A percentile compares a stretch with the other conserved stretches of the same genome.
These are phyloP conservation scores for Camptophora hylomeconis DNA, from an alignment of 2,329 filamentous ascomycete species.

Conservation along the genomic window DNA sequence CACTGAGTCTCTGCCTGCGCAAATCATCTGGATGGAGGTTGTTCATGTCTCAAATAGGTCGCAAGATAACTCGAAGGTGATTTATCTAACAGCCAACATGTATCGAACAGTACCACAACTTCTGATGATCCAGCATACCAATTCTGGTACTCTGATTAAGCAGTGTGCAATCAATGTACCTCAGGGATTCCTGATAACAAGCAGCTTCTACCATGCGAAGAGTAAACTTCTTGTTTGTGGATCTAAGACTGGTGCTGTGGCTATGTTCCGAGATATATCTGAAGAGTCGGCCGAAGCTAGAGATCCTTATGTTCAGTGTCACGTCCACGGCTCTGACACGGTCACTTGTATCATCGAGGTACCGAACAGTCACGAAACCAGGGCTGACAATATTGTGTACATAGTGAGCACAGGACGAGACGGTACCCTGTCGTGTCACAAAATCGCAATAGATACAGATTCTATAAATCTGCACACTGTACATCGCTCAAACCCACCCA, in stretches of 20 bases:
- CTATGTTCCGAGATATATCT: conserved; percentile 28
- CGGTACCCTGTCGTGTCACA: no score
- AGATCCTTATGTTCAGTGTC: conserved; percentile 10
- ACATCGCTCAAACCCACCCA: conserved; percentile 56
- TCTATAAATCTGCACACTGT: conserved; percentile 33
- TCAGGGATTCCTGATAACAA: conserved; percentile 38
- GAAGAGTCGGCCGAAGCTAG: conserved; percentile 10
- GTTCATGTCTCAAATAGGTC: no score
- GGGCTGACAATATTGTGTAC: conserved; percentile 23
- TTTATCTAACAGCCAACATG: no score
- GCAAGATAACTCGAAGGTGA: no score
- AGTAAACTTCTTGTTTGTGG: conserved; percentile 36
- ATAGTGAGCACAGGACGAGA: conserved; percentile 66
- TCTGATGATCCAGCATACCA: no score
- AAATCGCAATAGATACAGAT: conserved; percentile 18
- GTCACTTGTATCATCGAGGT: conserved; percentile 53
- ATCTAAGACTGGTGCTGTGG: conserved; percentile 42
- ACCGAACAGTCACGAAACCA: conserved; percentile 17
- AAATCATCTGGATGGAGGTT: no score
- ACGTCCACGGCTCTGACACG: conserved; percentile 43
- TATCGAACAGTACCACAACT: no score
- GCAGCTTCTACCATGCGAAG: conserved; percentile 23
- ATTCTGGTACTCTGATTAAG: no score
- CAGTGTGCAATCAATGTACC: conserved; percentile 22
- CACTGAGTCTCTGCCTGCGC: no score